phyloP scores from a whole-genome alignment of 192 early-diverging fungal genomes.

The Glomus cerebriforme region DNA sequence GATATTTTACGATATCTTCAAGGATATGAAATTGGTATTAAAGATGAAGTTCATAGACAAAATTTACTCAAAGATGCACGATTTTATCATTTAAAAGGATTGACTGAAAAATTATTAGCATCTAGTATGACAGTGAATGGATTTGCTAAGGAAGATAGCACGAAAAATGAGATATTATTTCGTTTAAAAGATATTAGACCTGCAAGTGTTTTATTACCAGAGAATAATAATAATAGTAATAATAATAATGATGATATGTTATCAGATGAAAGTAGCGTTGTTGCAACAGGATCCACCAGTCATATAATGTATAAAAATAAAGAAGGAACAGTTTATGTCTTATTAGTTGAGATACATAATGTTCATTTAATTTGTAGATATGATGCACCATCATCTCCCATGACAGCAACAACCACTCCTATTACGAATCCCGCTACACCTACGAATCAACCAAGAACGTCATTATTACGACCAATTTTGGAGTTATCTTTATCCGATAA shows the following conservation, averaged over 20 bases:
- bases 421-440: neutral
- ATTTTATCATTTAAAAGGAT: slow-evolving; percentile 35
- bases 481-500: slow-evolving; percentile 27
- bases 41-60: slow-evolving; percentile 54
- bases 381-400: neutral
- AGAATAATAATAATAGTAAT: neutral
- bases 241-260: neutral
- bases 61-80: slow-evolving; percentile 58
- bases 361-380: slow-evolving; percentile 19
- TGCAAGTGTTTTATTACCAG: slow-evolving; percentile 10
- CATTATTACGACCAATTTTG: neutral
- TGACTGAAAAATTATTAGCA: slow-evolving; percentile 44
- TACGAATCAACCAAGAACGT: neutral
- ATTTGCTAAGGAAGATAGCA: slow-evolving; percentile 34
- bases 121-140: slow-evolving; percentile 41
- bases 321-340: slow-evolving; percentile 19
- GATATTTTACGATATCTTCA: slow-evolving; percentile 57
- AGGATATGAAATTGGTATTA: slow-evolving; percentile 57
- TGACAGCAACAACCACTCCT: neutral
- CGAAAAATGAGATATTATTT: slow-evolving; percentile 39
- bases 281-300: neutral
- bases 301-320: slow-evolving; percentile 26
- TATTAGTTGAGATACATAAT: slow-evolving; percentile 27
- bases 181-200: slow-evolving; percentile 44
- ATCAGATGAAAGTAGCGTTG: neutral